Conservation (phyloP, 139 green algal genomes). For the Picochlorum sp. region DNA sequence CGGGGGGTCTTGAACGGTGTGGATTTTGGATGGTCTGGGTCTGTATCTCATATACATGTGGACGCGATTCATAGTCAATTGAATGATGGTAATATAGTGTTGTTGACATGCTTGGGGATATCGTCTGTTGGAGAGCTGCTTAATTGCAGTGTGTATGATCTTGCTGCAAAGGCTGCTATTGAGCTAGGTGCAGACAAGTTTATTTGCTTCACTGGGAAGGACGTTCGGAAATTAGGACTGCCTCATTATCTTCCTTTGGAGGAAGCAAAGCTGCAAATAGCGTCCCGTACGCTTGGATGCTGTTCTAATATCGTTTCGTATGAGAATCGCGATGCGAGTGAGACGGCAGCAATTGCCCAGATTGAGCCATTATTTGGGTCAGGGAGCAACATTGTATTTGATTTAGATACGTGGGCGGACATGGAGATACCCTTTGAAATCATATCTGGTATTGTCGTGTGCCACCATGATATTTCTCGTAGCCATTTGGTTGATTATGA, state of each 20-base stretch:
- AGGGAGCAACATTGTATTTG: conserved; percentile 24
- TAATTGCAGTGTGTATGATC: conserved; percentile 93
- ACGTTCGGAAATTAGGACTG: conserved; percentile 47
- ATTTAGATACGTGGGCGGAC: conserved; percentile 44
- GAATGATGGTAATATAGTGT: conserved; percentile 71
- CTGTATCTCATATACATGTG: conserved; percentile 68
- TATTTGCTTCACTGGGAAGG: conserved; percentile 69
- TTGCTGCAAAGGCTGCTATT: conserved; percentile 46
- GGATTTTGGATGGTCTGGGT: conserved; percentile 62
- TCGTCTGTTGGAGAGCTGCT: conserved; percentile 75
- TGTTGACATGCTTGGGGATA: conserved; percentile 76
- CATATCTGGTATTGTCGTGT: conserved; percentile 35
- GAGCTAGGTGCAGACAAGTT: conserved; percentile 89
- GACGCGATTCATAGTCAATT: conserved; percentile 71
- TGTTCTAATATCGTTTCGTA: conserved; percentile 6
- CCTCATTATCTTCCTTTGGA: conserved; percentile 65
- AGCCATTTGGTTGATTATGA: conserved; percentile 70
- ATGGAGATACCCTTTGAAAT: conserved; percentile 30
- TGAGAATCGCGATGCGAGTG: background rate
- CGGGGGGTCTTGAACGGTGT: conserved; percentile 82
- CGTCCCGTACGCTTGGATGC: background rate
- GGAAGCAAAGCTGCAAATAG: conserved; percentile 50
- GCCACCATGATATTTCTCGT: conserved; percentile 54
- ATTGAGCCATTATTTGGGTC: background rate
- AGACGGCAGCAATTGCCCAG: conserved; percentile 3